These are phyloP conservation scores for Fusarium ramigenum DNA, from an alignment of 2,329 filamentous ascomycete species.

Conservation along the genomic window DNA sequence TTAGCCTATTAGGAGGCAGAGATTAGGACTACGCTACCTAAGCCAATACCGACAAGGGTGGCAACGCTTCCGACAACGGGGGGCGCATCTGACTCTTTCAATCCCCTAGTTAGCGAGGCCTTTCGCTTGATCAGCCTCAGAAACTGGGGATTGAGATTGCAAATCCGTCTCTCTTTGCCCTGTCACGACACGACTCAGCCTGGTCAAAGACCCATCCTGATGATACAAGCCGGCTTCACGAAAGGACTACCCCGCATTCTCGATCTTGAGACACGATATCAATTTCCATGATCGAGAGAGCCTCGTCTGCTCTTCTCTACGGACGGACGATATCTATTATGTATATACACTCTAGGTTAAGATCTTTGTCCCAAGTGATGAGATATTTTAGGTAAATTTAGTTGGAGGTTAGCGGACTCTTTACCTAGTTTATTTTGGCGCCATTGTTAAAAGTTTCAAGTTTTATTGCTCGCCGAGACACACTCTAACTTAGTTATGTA, in stretches of 20 bases:
- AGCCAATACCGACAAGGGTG: constrained; percentile 14
- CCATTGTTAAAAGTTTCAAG: no score
- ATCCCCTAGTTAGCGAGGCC: background rate
- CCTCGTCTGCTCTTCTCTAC: background rate
- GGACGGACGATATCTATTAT: background rate
- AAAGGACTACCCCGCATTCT: constrained; percentile 11
- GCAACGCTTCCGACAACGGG: constrained; percentile 37
- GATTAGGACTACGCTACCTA: constrained; percentile 18
- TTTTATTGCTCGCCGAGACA: no score
- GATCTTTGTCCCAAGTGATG: no score
- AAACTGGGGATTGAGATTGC: constrained; percentile 1
- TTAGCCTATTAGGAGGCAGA: constrained; percentile 28
- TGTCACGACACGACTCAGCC: constrained; percentile 11
- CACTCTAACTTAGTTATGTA: no score
- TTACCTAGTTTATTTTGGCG: no score
- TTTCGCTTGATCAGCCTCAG: constrained; percentile 22
- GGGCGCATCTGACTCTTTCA: constrained; percentile 30
- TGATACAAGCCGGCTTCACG: background rate
- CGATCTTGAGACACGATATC: background rate
- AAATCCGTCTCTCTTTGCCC: constrained; percentile 7
- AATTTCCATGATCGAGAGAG: constrained; percentile 14
- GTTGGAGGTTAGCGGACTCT: no score
- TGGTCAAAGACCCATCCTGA: background rate
- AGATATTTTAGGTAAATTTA: no score
- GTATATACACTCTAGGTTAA: no score